These are phyloP conservation scores for Penicillium brasilianum DNA, from an alignment of 2,329 filamentous ascomycete genomes.

Conservation along the genomic window DNA sequence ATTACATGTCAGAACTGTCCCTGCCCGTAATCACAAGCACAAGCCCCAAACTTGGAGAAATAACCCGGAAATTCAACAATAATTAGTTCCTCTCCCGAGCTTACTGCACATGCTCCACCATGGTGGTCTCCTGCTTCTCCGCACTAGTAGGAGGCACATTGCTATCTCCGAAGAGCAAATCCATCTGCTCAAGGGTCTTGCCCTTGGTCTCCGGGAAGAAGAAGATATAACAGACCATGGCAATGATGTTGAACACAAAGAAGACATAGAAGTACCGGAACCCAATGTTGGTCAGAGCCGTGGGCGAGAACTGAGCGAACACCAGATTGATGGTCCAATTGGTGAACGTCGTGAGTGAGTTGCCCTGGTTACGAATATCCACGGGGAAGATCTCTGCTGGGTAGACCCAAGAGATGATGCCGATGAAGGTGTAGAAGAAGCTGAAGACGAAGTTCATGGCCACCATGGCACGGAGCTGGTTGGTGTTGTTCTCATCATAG, in stretches of 20 bases:
- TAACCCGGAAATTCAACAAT: no score
- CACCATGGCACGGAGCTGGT: conserved; percentile 50
- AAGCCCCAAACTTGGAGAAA: background rate
- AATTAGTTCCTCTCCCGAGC: background rate
- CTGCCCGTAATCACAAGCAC: background rate
- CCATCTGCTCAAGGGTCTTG: conserved; percentile 37
- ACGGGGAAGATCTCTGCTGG: conserved; percentile 53
- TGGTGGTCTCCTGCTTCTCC: conserved; percentile 6
- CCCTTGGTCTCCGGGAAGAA: conserved; percentile 38
- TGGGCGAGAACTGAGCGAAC: conserved; percentile 55
- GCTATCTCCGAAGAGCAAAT: conserved; percentile 31
- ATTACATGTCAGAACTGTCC: background rate
- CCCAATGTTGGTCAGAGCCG: conserved; percentile 35
- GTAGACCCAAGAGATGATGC: conserved; percentile 50
- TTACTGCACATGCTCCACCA: conserved; percentile 6
- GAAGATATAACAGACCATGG: conserved; percentile 40
- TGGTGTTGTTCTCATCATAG: conserved; percentile 40
- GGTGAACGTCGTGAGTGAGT: conserved; percentile 48
- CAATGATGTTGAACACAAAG: conserved; percentile 53
- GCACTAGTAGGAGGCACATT: conserved; percentile 6
- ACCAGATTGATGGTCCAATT: conserved; percentile 54
- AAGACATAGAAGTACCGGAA: conserved; percentile 39
- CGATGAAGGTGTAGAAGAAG: conserved; percentile 50
- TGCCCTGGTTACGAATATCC: conserved; percentile 47
- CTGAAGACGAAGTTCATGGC: conserved; percentile 54